Base-by-base conservation (phyloP, 805 yeast genomes). In the Teunomyces gatunensis region DNA sequence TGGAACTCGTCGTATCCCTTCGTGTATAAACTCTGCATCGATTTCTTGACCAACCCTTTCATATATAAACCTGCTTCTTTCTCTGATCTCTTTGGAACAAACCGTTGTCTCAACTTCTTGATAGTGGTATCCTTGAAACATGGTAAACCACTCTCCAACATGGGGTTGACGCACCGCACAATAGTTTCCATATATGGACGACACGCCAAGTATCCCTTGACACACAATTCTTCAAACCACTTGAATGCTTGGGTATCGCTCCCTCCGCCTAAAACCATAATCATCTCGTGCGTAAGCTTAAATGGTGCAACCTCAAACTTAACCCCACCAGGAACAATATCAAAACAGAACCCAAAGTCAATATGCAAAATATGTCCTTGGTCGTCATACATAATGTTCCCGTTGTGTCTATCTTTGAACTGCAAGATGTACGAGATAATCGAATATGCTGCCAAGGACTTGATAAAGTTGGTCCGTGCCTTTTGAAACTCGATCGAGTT, bases 291-390 rank as follows among this genome's bases (percentile, higher is more conserved):
- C 3, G 99, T 94, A 54, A 94, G 78, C 64, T 94, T 94, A 75
- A 94, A 94, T 10, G 99, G 98, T 1, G 96, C 96, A n/a, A 89
- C 96, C 60, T 94, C 99, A 63, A 94, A 95, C 60, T 85, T 89
- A 42, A 94, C 97, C 30, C 99, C 99, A 54, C 99, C 99, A 7
- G 99, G 99, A 29, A 89, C 97, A 65, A 94, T 94, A 70, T 94
- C 99, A 64, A 94, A 95, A 59, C 97, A 91, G 77, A 94, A 94
- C 3, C 99, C 99, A 71, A 94, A 94, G 70, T 94, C 99, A 67
- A 95, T 89, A 67, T 94, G 99, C 52, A 95, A 72, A 51, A 95
- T 81, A 63, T 94, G 97, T 4, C 99, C 99, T 59, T 88, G 86
- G 50, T 85, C 89, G 63, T 94, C 99, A 61, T 94, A 89, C 88